Evolutionary conservation across 306 rosid species (phyloP), one percentile per base, ranked within the genome.

Genomic region (Sphenostylis stenocarpa): DNA sequence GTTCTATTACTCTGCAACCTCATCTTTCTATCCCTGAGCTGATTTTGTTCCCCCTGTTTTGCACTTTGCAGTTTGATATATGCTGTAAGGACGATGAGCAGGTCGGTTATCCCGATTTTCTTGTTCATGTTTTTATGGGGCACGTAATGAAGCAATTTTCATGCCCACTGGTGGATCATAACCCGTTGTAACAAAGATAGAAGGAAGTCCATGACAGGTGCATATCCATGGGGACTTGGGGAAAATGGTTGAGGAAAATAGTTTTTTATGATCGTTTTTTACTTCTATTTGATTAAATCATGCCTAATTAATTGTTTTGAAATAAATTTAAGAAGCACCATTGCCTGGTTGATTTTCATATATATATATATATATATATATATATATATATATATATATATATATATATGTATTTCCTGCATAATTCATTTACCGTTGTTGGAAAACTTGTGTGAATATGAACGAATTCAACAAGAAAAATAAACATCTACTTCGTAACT

Each of bases 141-240:
- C 73, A 44, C 51, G 4, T 33, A 73, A 63, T 48, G 86, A 81
- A 83, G 81, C 85, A 76, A 66, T 28, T 39, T 73, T 74, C 72
- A 57, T 84, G 43, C 72, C 75, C 83, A 44, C 55, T 34, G 20
- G n/a, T 79, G 80, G 62, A 75, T 68, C 77, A 38, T 38, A 62
- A 67, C 67, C 47, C 28, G 52, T 80, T 70, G 73, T 72, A 63
- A 36, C 38, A 72, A 58, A 33, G 61, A 52, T 39, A 41, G 80
- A 65, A 43, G 75, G 55, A 79, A 75, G 15, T 34, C 63, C 68
- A 71, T 44, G 67, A 36, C 23, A 65, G 70, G 65, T 80, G 89
- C 80, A 79, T 72, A 85, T 79, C 79, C 72, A 16, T 38, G 20
- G 76, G 55, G 65, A 56, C 47, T 44, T 31, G 19, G 24, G 64